phyloP scores from a whole-genome alignment of 768 basidiomycete species.

The Phanerochaete carnosa region DNA sequence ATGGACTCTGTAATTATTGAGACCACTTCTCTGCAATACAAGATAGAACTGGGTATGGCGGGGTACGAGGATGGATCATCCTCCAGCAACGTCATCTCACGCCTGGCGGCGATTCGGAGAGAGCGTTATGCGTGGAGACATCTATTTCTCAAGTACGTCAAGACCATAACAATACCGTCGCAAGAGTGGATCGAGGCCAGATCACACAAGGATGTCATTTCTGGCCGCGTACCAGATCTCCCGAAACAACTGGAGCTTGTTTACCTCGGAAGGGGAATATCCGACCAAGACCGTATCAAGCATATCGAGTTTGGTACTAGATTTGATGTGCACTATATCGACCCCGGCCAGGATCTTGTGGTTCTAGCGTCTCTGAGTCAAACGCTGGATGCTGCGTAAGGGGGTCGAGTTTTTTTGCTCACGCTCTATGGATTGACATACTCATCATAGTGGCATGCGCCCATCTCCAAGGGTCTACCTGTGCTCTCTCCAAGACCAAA shows the following conservation, averaged over 20 bases:
- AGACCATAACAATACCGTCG: not conserved
- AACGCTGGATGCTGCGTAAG: slow-evolving; percentile 3
- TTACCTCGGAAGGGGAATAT: not conserved
- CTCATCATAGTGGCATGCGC: not conserved
- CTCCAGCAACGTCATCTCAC: not conserved
- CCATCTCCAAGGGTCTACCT: slow-evolving; percentile 9
- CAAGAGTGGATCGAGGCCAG: slow-evolving; percentile 6
- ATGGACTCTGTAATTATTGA: not conserved
- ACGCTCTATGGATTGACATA: not conserved
- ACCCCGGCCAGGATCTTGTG: slow-evolving; percentile 12
- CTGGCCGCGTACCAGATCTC: not conserved
- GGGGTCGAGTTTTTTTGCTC: not conserved
- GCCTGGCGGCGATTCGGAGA: not conserved
- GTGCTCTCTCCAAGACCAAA: slow-evolving; percentile 5
- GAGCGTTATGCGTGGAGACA: slow-evolving; percentile 1
- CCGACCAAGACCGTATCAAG: slow-evolving; percentile 3
- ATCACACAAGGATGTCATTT: slow-evolving; percentile 11
- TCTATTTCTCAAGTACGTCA: not conserved
- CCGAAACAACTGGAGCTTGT: slow-evolving; percentile 1
- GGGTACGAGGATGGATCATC: slow-evolving; percentile 1
- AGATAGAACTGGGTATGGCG: slow-evolving; percentile 3
- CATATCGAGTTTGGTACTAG: slow-evolving; percentile 1
- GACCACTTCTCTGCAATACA: slow-evolving; percentile 5
- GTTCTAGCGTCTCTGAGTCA: slow-evolving; percentile 1
- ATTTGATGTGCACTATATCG: slow-evolving; percentile 8